These are phyloP conservation scores for Paecilomyces niveus DNA, from an alignment of 2,329 filamentous ascomycete species.

Conservation along the genomic window DNA sequence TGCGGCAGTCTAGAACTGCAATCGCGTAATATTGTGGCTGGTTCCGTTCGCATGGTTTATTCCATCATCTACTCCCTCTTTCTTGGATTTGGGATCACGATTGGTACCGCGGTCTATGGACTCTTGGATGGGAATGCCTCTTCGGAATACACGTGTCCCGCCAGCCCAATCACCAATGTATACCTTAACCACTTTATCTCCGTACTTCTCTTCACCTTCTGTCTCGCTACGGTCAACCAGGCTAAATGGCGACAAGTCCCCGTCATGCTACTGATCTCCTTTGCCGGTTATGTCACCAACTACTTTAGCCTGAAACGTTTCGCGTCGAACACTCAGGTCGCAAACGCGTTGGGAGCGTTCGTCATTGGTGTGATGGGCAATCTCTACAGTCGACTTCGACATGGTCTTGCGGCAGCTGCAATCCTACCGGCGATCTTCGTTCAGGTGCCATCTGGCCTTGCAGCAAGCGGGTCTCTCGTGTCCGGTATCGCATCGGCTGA, in stretches of 20 bases:
- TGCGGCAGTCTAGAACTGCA: conserved; percentile 61
- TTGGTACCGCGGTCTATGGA: conserved; percentile 58
- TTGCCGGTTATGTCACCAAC: conserved; percentile 70
- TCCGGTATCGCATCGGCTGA: conserved; percentile 53
- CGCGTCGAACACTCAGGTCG: conserved; percentile 64
- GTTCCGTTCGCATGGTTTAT: conserved; percentile 69
- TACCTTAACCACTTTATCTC: conserved; percentile 59
- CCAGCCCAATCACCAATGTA: conserved; percentile 45
- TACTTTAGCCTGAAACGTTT: conserved; percentile 67
- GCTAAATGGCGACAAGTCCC: conserved; percentile 75
- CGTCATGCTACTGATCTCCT: conserved; percentile 67
- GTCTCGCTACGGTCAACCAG: conserved; percentile 73
- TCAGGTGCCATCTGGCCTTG: conserved; percentile 56
- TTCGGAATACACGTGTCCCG: conserved; percentile 40
- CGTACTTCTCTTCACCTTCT: conserved; percentile 68
- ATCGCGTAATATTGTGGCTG: conserved; percentile 61
- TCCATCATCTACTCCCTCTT: conserved; percentile 68
- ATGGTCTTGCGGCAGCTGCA: conserved; percentile 75
- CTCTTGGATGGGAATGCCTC: conserved; percentile 52
- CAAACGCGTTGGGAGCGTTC: conserved; percentile 71
- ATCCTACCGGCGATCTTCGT: conserved; percentile 85
- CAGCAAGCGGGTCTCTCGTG: conserved; percentile 52
- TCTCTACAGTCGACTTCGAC: conserved; percentile 64
- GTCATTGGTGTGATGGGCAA: conserved; percentile 76
- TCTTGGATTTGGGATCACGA: conserved; percentile 65